These are phyloP conservation scores for Clonostachys solani DNA, from an alignment of 2,329 filamentous ascomycete species.

Conservation along the genomic window DNA sequence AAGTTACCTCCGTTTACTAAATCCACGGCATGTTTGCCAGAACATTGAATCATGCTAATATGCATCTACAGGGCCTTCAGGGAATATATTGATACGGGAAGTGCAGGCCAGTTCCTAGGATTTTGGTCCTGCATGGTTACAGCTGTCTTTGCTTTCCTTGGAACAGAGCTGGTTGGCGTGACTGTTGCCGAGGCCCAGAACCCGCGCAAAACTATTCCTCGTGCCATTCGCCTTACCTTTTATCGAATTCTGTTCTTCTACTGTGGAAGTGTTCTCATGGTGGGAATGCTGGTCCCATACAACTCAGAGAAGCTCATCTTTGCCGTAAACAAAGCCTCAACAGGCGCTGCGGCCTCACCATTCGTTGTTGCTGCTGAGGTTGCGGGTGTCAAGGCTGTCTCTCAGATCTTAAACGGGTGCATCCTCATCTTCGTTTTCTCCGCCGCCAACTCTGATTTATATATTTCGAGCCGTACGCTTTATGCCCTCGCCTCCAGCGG, in stretches of 20 bases:
- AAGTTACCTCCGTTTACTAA: too few species aligned
- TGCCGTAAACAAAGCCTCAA: slow-evolving; percentile 49
- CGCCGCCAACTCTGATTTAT: slow-evolving; percentile 57
- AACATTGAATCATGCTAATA: too few species aligned
- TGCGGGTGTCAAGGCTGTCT: slow-evolving; percentile 57
- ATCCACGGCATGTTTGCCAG: too few species aligned
- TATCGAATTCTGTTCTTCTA: slow-evolving; percentile 62
- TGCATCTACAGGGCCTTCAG: slow-evolving; percentile 38
- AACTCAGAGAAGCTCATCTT: slow-evolving; percentile 57
- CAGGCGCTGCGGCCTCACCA: slow-evolving; percentile 57
- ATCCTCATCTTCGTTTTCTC: slow-evolving; percentile 64
- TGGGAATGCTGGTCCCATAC: slow-evolving; percentile 60
- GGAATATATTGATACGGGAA: slow-evolving; percentile 38
- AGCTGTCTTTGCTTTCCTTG: slow-evolving; percentile 60
- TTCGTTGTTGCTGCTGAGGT: slow-evolving; percentile 65
- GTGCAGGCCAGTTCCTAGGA: slow-evolving; percentile 50
- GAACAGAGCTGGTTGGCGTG: slow-evolving; percentile 58
- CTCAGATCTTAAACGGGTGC: slow-evolving; percentile 64
- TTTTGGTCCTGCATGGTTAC: slow-evolving; percentile 53
- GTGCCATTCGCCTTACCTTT: slow-evolving; percentile 57
- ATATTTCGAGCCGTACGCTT: slow-evolving; percentile 65
- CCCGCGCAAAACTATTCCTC: slow-evolving; percentile 62
- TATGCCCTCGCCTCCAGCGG: slow-evolving; percentile 64
- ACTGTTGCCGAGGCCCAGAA: slow-evolving; percentile 62
- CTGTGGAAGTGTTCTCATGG: slow-evolving; percentile 54